Evolutionary conservation across 2,329 filamentous ascomycete genomes (phyloP), one percentile per base, ranked within the genome.

Genomic region (Epicoccum nigrum): DNA sequence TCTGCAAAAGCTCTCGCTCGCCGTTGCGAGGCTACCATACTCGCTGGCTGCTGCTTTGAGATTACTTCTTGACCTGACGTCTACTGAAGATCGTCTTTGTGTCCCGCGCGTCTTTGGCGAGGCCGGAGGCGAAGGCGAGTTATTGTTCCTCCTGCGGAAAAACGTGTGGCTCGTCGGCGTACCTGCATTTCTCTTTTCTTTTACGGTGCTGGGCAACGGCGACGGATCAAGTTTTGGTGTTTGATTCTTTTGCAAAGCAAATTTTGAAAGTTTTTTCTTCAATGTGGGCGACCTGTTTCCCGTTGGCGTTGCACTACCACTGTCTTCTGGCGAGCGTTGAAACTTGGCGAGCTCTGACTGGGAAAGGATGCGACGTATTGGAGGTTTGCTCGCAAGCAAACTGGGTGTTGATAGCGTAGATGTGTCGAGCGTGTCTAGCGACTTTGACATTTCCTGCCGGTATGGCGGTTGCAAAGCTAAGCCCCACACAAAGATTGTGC

Each of bases 291-390:
- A 74, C 54, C 56, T 71, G 33, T 74, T 76, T n/a, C 77, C 74
- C 5, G 75, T 73, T 4, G 70, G 72, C 5, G 69, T 70, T 4
- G 56, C 51, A 25, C 56, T 55, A 20, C 64, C 63, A 15, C 70
- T 69, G 13, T 78, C 73, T 13, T 79, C 73, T n/a, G 78, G 76
- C 15, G 78, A 76, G 45, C 79, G 76, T 56, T 83, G 80, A 45
- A 96, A 92, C 54, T 92, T 90, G 7, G 91, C 89, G 32, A 97
- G 77, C 64, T 97, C 93, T 0, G 88, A 87, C 62, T 89, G 91
- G 1, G 92, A 96, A 25, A 97, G 79, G 7, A 99, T 89, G 47
- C 90, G 88, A 45, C 94, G 83, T 27, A 97, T 76, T 4, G 93
- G 92, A 28, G 88, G 89, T 23, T 86, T 86, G 45, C 51, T 74